A percentile compares a stretch with the other conserved stretches of the same genome.
Conservation (phyloP, 2,329 filamentous ascomycete genomes). For the Colletotrichum scovillei region DNA sequence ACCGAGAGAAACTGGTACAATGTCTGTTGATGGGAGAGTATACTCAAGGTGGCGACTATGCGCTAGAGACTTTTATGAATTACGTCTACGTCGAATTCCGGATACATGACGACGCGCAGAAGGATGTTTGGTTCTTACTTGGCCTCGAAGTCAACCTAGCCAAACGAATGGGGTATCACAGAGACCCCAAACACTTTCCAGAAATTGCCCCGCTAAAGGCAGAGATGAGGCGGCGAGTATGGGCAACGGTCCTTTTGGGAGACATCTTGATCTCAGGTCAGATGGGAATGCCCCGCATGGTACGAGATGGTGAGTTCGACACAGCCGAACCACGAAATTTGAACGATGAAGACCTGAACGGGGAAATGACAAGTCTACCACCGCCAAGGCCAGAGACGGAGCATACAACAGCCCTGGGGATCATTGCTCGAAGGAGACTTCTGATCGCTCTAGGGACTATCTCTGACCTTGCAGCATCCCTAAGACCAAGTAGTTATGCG, state of each 20-base stretch:
- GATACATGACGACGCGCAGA: constrained; percentile 3
- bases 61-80: constrained; percentile 25
- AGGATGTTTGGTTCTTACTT: constrained; percentile 43
- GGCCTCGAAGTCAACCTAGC: constrained; percentile 48
- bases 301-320: constrained; percentile 53
- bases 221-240: constrained; percentile 59
- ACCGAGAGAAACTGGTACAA: constrained; percentile 41
- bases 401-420: constrained; percentile 40
- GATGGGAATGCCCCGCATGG: constrained; percentile 57
- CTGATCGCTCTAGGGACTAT: constrained; percentile 39
- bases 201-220: constrained; percentile 51
- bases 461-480: constrained; percentile 37
- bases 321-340: constrained; percentile 56
- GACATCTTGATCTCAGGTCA: constrained; percentile 57
- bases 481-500: constrained; percentile 32
- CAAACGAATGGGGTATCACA: constrained; percentile 56
- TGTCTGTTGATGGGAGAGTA: constrained; percentile 46
- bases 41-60: constrained; percentile 38
- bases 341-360: constrained; percentile 54
- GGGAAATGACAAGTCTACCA: constrained; percentile 47
- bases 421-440: constrained; percentile 38
- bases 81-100: constrained; percentile 32
- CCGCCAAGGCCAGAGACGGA: constrained; percentile 46
- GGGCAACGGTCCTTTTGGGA: constrained; percentile 52
- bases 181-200: constrained; percentile 55